These are phyloP conservation scores for Aspergillus carlsbadensis DNA, from an alignment of 495 filamentous ascomycete genomes.

Conservation along the genomic window DNA sequence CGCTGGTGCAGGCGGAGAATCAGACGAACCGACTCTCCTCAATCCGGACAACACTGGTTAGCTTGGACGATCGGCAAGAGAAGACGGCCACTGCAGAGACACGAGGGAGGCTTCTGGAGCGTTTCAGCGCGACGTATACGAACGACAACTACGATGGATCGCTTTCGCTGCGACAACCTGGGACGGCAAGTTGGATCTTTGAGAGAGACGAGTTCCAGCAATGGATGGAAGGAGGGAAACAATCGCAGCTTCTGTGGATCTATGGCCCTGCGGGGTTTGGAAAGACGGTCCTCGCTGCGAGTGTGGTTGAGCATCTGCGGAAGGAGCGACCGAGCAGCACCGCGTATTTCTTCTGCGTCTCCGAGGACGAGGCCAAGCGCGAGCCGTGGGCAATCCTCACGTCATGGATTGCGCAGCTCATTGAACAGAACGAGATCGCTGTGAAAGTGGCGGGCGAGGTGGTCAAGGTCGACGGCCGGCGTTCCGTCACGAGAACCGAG, in stretches of 20 bases:
- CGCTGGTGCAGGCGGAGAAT: not conserved
- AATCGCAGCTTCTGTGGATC: not conserved
- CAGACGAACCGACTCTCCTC: not conserved
- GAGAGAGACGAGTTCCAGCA: not conserved
- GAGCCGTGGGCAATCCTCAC: not conserved
- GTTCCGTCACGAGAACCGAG: not conserved
- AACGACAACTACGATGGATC: slow-evolving; percentile 2
- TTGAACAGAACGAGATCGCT: not conserved
- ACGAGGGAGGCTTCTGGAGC: not conserved
- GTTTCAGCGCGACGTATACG: not conserved
- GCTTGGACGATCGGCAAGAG: not conserved
- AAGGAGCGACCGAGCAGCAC: not conserved
- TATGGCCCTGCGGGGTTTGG: not conserved
- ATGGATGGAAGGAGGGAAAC: not conserved
- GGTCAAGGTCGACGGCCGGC: not conserved
- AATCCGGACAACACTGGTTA: not conserved
- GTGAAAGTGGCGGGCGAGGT: not conserved
- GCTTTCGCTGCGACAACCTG: not conserved
- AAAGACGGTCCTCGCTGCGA: not conserved
- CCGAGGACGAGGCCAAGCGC: not conserved
- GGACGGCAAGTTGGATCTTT: not conserved
- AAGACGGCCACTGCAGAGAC: not conserved
- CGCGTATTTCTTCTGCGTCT: slow-evolving; percentile 1
- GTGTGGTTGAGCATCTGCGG: slow-evolving; percentile 1
- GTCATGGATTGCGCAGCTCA: not conserved